Conservation (phyloP, 805 yeast species). For the Starmera quercuum region DNA sequence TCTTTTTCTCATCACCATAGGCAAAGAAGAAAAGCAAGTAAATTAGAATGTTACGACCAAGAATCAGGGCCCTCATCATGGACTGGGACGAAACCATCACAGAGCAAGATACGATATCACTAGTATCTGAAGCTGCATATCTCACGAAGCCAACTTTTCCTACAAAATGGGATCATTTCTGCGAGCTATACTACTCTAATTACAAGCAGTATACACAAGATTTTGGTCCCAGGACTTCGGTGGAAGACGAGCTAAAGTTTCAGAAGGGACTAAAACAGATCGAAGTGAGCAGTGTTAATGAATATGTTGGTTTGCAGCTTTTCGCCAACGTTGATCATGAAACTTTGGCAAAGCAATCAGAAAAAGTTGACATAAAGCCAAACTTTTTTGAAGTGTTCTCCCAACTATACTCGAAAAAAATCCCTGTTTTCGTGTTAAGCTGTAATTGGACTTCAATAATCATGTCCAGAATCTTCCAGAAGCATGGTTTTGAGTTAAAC, state of each 20-base stretch:
- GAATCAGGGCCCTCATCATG: conserved; percentile 27
- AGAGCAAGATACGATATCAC: conserved; percentile 40
- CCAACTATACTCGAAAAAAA: conserved; percentile 3
- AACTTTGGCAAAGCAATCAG: conserved; percentile 28
- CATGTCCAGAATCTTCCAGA: conserved; percentile 26
- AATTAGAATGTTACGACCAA: too few species aligned
- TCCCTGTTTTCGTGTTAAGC: conserved; percentile 42
- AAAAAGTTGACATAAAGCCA: conserved; percentile 27
- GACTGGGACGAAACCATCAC: conserved; percentile 72
- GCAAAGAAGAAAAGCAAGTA: too few species aligned
- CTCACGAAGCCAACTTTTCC: conserved; percentile 25
- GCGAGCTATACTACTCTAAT: conserved; percentile 31
- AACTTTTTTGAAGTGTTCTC: conserved; percentile 22
- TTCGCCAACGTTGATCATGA: conserved; percentile 33
- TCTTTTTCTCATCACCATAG: too few species aligned
- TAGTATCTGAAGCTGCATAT: conserved; percentile 44
- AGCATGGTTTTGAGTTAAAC: conserved; percentile 13
- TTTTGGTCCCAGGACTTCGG: conserved; percentile 23
- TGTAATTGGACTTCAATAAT: conserved; percentile 54
- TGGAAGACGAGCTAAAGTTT: conserved; percentile 35
- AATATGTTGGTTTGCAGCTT: conserved; percentile 27
- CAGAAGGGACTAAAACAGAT: conserved; percentile 37
- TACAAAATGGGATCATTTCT: conserved; percentile 36
- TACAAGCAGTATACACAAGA: conserved; percentile 23
- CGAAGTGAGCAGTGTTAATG: conserved; percentile 41